These are phyloP conservation scores for Hypoxylon sp. DNA, from an alignment of 2,329 filamentous ascomycete genomes.

Conservation along the genomic window DNA sequence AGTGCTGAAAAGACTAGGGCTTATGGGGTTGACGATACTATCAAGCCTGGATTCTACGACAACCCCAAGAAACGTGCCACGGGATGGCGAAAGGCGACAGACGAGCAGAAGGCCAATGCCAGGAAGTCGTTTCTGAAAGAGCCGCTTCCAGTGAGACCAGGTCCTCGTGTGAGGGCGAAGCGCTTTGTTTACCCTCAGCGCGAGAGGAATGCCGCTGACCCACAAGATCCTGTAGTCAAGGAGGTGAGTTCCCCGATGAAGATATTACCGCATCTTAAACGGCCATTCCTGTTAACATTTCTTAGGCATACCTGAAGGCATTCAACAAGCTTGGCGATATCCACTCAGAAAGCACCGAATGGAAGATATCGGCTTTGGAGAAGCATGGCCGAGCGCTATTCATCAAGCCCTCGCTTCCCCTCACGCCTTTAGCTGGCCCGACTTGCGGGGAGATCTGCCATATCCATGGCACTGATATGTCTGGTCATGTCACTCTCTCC, in stretches of 20 bases:
- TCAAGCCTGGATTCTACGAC: conserved; percentile 40
- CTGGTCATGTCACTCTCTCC: conserved; percentile 39
- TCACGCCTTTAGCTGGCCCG: conserved; percentile 32
- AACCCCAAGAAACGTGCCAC: conserved; percentile 36
- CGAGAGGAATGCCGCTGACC: conserved; percentile 38
- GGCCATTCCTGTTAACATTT: conserved; percentile 12
- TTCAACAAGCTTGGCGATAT: conserved; percentile 35
- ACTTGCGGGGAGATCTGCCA: conserved; percentile 38
- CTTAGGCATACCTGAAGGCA: conserved; percentile 32
- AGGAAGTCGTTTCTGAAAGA: conserved; percentile 38
- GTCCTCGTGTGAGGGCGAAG: conserved; percentile 38
- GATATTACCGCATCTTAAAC: background rate
- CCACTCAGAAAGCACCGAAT: conserved; percentile 31
- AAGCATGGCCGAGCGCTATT: conserved; percentile 42
- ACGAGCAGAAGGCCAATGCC: conserved; percentile 38
- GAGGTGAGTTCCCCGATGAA: conserved; percentile 15
- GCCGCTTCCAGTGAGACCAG: conserved; percentile 30
- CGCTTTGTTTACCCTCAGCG: conserved; percentile 40
- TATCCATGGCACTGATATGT: conserved; percentile 36
- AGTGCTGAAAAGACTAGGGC: conserved; percentile 34
- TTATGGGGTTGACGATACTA: conserved; percentile 34
- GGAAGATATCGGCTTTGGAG: conserved; percentile 36
- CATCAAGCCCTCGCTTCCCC: conserved; percentile 26
- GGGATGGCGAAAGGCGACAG: conserved; percentile 38
- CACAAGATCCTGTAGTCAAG: conserved; percentile 31